Percentiles rank a stretch among this genome's conserved stretches.
phyloP scores from a whole-genome alignment of 371 early-diverging fungal genomes.

The Apophysomyces trapeziformis region DNA sequence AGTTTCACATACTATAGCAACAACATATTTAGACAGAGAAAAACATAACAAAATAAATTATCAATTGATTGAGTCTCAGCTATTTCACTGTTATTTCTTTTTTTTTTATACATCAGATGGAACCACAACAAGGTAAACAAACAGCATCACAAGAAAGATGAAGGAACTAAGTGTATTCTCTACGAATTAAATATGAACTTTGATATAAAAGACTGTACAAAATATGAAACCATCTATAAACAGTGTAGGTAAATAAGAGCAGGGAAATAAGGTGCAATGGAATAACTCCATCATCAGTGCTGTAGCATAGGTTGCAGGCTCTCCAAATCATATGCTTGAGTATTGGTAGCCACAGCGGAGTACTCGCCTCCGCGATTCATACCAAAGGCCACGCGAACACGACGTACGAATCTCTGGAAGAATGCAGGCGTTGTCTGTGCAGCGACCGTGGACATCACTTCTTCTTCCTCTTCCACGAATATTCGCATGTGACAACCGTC shows the following conservation, averaged over 20 bases:
- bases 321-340: slow-evolving; percentile 16
- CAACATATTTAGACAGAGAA: too few species aligned
- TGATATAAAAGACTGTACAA: neutral
- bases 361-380: slow-evolving; percentile 15
- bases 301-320: slow-evolving; percentile 11
- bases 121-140: too few species aligned
- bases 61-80: too few species aligned
- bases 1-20: too few species aligned
- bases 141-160: too few species aligned
- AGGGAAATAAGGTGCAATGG: neutral
- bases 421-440: neutral
- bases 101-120: too few species aligned
- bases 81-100: too few species aligned
- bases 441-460: neutral
- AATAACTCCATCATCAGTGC: neutral
- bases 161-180: neutral
- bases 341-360: slow-evolving; percentile 16
- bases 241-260: neutral
- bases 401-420: neutral
- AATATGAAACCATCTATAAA: slow-evolving; percentile 9
- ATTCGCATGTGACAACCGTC: neutral
- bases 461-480: slow-evolving; percentile 2
- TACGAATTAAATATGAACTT: neutral
- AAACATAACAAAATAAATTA: too few species aligned
- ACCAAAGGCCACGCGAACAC: neutral